Base-by-base conservation (phyloP, 2,329 filamentous ascomycete species). In the Cladosporium austrohemisphaericum region DNA sequence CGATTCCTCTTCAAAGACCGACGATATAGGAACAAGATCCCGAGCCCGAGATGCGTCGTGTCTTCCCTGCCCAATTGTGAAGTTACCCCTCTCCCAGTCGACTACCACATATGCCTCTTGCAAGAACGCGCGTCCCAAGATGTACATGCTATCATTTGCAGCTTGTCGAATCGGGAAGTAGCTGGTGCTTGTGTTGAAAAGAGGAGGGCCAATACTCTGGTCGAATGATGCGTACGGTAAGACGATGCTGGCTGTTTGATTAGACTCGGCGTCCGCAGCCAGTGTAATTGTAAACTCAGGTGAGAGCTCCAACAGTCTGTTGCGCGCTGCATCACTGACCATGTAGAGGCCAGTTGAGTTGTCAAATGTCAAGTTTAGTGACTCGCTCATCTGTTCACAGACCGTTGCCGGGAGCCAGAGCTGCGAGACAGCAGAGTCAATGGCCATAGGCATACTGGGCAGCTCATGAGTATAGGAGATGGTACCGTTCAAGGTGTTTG, bases 91-190 rank as follows among this genome's bases (percentile, higher is more conserved):
- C 25, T 64, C 68, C 47, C 68, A 70, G 36, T 72, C 65, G 1
- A 63, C 65, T 4, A 67, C 61, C 6, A 72, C 35, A 52, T 72
- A 67, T n/a, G 68, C 68, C 48, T 69, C 68, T 51, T 71, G 68
- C 11, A 72, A 55, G 33, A 72, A 70, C 1, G 68, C 60, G 8
- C 69, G 61, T 2, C 69, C 69, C 8, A 72, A 59, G 0, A 65
- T 55, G 49, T 68, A 69, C 49, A 69, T 64, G 2, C 55, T 62
- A 16, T 68, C 63, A 32, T 69, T 68, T 5, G 58, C 59, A 4
- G 68, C 69, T 13, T 61, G 56, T 35, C 62, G 61, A 6, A 72
- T 57, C 1, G 69, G 68, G 40, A 72, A 72, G 52, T 71, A 70
- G n/a, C 51, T 47, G 52, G 55, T 50, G 29, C 52, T 23, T 52